Base-by-base conservation (phyloP, 129 eudicot species). In the Smallanthus sonchifolius region DNA sequence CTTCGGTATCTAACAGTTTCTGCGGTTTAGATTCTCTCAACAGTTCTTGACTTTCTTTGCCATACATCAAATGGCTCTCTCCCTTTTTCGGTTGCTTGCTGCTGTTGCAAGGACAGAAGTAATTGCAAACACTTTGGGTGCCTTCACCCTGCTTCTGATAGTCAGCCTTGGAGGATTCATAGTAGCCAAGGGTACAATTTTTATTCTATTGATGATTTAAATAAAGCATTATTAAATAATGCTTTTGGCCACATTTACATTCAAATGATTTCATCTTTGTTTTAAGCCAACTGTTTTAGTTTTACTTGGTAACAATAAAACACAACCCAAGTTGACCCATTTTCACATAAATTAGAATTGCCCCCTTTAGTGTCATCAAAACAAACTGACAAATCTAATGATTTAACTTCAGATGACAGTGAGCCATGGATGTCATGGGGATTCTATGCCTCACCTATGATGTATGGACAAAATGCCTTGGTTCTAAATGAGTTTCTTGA, bases 401-500 rank as follows among this genome's bases (percentile, higher is more conserved):
- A 47, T 61, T 56, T 70, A 71, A 56, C 44, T 52, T 38, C 78
- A 84, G 85, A 84, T 77, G 85, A 84, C 39, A 81, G 77, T 28
- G 60, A 72, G 79, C 65, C 74, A 54, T 86, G 90, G 90, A 76
- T 80, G 69, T 47, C 74, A 69, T 86, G 90, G 90, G 87, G 84
- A 66, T 86, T 82, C 61, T 86, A 83, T 69, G 73, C 40, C 48
- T 86, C 90, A 64, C 90, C 90, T 52, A 79, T 86, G 83, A 86
- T 86, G 90, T 86, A 86, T 83, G 90, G 81, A n/a, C 90, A 83
- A 28, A 83, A 86, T 64, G 90, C 90, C 9, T 67, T 86, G 71
- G 87, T 83, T 28, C 34, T 80, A 54, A 86, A 83, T 70, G 90
- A 86, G 55, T 80, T 83, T 65, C 87, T 86, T 54, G 90, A 80